Evolutionary conservation across 208 protist species (phyloP).

Genomic region (Novymonas esmeraldas): DNA sequence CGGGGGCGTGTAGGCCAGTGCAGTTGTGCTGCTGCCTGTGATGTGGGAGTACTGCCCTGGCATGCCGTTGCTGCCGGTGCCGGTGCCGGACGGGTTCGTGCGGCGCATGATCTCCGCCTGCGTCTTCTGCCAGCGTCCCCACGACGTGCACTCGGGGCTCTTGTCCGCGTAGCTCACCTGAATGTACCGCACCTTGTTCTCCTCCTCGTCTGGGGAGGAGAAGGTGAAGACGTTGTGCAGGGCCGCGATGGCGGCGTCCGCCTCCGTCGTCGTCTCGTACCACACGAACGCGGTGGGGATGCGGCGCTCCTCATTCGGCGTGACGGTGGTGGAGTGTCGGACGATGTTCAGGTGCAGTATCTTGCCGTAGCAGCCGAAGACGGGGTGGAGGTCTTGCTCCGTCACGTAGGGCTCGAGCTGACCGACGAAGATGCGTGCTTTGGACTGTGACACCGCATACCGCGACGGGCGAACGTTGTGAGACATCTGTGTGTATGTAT

Average conservation of each 20-base stretch:
- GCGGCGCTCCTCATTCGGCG: constrained; percentile 56
- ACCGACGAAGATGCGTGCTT: constrained; percentile 65
- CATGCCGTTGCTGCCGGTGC: constrained; percentile 25
- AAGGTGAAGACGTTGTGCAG: constrained; percentile 74
- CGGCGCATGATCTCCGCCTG: constrained; percentile 43
- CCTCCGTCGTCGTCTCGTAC: constrained; percentile 63
- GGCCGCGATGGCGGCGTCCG: constrained; percentile 68
- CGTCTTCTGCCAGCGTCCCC: constrained; percentile 50
- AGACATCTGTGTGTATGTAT: constrained; percentile 15
- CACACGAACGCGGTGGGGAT: constrained; percentile 69
- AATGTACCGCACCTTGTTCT: constrained; percentile 60
- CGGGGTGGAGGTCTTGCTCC: constrained; percentile 61
- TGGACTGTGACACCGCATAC: constrained; percentile 47
- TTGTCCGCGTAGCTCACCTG: constrained; percentile 77
- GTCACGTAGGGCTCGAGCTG: constrained; percentile 74
- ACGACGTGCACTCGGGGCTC: constrained; percentile 48
- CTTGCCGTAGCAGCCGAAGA: constrained; percentile 62
- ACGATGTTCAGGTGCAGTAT: constrained; percentile 69
- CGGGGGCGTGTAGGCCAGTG: constrained; percentile 7
- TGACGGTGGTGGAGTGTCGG: constrained; percentile 64
- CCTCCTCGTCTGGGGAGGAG: constrained; percentile 50
- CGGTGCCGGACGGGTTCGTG: constrained; percentile 27
- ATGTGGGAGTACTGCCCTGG: constrained; percentile 12
- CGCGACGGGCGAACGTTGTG: constrained; percentile 37
- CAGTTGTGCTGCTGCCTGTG: neutral